These are phyloP conservation scores for Neurospora discreta DNA, from an alignment of 495 filamentous ascomycete species.

Conservation along the genomic window DNA sequence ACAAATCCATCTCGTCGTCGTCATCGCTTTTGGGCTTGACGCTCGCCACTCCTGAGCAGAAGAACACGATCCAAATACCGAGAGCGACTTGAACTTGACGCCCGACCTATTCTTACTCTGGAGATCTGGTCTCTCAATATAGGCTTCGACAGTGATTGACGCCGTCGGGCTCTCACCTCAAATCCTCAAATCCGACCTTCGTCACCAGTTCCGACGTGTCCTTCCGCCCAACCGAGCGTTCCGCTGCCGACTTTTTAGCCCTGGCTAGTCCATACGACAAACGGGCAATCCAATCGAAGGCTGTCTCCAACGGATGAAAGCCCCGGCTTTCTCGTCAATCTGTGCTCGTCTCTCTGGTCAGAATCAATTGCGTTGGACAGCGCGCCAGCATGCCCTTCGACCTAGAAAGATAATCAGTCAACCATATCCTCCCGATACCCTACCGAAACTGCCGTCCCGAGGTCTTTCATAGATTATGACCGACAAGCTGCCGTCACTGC, in stretches of 20 bases:
- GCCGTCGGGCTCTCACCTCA: neutral
- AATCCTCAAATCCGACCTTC: neutral
- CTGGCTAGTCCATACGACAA: neutral
- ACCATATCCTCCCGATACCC: constrained; percentile 24
- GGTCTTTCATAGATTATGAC: constrained; percentile 80
- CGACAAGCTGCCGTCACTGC: constrained; percentile 62
- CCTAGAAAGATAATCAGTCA: constrained; percentile 36
- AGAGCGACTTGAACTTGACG: neutral
- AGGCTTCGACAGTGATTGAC: neutral
- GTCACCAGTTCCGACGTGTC: constrained; percentile 5
- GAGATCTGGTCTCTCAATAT: neutral
- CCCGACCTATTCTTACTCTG: neutral
- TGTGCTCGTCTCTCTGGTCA: constrained; percentile 8
- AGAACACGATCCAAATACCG: neutral
- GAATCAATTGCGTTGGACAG: constrained; percentile 25
- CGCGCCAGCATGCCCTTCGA: constrained; percentile 50
- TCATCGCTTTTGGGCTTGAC: constrained; percentile 10
- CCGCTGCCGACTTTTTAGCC: neutral
- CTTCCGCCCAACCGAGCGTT: constrained; percentile 4
- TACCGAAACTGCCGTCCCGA: constrained; percentile 44
- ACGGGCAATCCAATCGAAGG: neutral
- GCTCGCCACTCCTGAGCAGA: constrained; percentile 8
- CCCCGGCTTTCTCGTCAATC: constrained; percentile 7
- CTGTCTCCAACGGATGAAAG: constrained; percentile 18
- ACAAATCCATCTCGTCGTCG: neutral